Conservation (phyloP, 1,284 basidiomycete species). For the Tetrapyrgos nigripes region DNA sequence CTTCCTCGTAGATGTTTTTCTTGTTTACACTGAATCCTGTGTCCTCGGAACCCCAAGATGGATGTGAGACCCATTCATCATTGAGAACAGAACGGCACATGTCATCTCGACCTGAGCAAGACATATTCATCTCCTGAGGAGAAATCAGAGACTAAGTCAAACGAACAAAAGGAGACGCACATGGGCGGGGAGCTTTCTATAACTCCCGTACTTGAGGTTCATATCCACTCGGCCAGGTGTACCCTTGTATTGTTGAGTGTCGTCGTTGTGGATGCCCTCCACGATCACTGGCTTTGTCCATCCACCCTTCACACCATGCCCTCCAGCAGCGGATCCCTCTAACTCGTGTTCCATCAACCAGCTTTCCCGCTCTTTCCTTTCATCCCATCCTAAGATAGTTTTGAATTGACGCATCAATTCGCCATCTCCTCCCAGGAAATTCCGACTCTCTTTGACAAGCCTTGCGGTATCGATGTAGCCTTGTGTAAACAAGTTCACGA, state of each 20-base stretch:
- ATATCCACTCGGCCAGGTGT: slow-evolving; percentile 53
- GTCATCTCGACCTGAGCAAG: slow-evolving; percentile 94
- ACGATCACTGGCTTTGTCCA: slow-evolving; percentile 51
- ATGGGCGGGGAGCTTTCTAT: slow-evolving; percentile 82
- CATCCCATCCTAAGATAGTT: slow-evolving; percentile 91
- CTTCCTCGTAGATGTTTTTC: slow-evolving; percentile 97
- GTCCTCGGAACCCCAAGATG: slow-evolving; percentile 94
- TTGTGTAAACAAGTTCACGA: slow-evolving; percentile 95
- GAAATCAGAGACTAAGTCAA: slow-evolving; percentile 4
- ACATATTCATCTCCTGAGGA: slow-evolving; percentile 80
- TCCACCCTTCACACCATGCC: slow-evolving; percentile 32
- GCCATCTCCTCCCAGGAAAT: slow-evolving; percentile 69
- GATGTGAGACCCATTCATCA: slow-evolving; percentile 97
- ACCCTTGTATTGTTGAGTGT: not conserved
- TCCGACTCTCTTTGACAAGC: slow-evolving; percentile 72
- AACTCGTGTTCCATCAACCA: slow-evolving; percentile 52
- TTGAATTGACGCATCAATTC: slow-evolving; percentile 89
- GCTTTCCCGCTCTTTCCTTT: slow-evolving; percentile 64
- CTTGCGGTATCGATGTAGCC: slow-evolving; percentile 90
- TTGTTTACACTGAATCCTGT: slow-evolving; percentile 90
- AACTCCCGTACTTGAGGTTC: slow-evolving; percentile 80
- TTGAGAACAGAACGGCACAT: slow-evolving; percentile 98
- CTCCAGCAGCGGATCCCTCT: not conserved
- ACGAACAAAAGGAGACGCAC: slow-evolving; percentile 51
- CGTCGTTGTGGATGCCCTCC: slow-evolving; percentile 48